Conservation (phyloP, 2,329 filamentous ascomycete genomes). For the Rasamsonia emersonii region DNA sequence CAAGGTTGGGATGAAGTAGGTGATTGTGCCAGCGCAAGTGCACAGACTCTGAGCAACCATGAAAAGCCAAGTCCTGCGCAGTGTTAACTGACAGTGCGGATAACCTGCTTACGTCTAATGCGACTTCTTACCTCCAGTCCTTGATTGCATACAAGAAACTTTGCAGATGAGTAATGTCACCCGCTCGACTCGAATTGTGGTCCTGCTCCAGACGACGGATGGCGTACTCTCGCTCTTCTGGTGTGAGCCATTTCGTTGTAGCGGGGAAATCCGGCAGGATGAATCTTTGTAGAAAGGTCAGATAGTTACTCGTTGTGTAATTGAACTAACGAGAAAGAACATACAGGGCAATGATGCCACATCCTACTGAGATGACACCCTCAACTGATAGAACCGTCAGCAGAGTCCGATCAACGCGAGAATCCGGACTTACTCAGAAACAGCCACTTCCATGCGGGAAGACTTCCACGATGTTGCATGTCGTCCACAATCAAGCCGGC, state of each 20-base stretch:
- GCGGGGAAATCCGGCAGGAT: slow-evolving; percentile 58
- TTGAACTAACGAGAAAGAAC: slow-evolving; percentile 2
- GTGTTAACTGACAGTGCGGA: too few species aligned
- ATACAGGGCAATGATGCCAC: slow-evolving; percentile 3
- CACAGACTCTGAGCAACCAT: slow-evolving; percentile 6
- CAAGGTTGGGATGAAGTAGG: slow-evolving; percentile 7
- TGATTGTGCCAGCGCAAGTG: slow-evolving; percentile 6
- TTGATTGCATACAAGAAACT: slow-evolving; percentile 5
- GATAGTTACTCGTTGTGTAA: neutral
- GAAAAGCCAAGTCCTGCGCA: slow-evolving; percentile 8
- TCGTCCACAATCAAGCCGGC: slow-evolving; percentile 11
- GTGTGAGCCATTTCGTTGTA: slow-evolving; percentile 48
- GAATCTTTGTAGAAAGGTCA: slow-evolving; percentile 12
- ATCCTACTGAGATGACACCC: slow-evolving; percentile 8
- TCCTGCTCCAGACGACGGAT: slow-evolving; percentile 53
- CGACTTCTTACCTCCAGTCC: slow-evolving; percentile 4
- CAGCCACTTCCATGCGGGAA: slow-evolving; percentile 8
- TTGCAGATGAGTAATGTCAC: slow-evolving; percentile 5
- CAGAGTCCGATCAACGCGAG: neutral
- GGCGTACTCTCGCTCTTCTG: slow-evolving; percentile 47
- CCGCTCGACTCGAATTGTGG: slow-evolving; percentile 7
- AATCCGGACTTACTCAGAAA: slow-evolving; percentile 8
- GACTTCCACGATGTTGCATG: slow-evolving; percentile 6
- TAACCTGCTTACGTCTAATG: slow-evolving; percentile 1
- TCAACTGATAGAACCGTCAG: slow-evolving; percentile 8